Conservation (phyloP, 1,284 basidiomycete genomes). For the Porogramme epimiltina region DNA sequence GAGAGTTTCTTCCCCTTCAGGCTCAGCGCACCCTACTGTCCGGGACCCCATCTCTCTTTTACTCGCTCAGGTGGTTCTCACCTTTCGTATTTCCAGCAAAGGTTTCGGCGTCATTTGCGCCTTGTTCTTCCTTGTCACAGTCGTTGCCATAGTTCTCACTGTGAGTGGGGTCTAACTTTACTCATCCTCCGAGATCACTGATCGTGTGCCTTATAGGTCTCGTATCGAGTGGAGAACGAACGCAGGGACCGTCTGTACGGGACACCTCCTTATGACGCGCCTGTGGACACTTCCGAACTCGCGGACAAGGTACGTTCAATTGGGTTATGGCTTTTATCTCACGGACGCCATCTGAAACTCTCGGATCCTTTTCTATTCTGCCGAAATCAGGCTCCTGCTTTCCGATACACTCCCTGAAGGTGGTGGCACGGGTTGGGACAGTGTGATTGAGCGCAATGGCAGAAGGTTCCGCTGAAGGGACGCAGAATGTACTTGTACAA, state of each 20-base stretch:
- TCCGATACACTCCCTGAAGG: conserved; percentile 25
- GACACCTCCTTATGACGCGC: conserved; percentile 41
- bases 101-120: conserved; percentile 65
- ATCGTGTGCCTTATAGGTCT: conserved; percentile 36
- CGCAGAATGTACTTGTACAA: not conserved
- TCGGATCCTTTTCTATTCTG: not conserved
- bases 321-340: too few relatives aligned
- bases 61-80: not conserved
- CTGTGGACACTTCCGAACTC: conserved; percentile 65
- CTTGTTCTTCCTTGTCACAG: conserved; percentile 56
- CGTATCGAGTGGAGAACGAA: conserved; percentile 64
- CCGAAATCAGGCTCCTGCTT: conserved; percentile 17
- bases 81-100: conserved; percentile 41
- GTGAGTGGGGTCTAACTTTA: too few relatives aligned
- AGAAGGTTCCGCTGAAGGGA: too few relatives aligned
- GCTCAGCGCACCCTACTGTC: too few relatives aligned
- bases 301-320: conserved; percentile 50
- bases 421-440: not conserved
- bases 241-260: conserved; percentile 60
- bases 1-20: too few relatives aligned
- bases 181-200: too few relatives aligned
- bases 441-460: conserved; percentile 5
- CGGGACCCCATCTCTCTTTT: too few relatives aligned
- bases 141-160: conserved; percentile 52
- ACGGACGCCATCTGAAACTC: too few relatives aligned